Base-by-base conservation (phyloP, 148 eudicot genomes). In the Fallopia convolvulus region DNA sequence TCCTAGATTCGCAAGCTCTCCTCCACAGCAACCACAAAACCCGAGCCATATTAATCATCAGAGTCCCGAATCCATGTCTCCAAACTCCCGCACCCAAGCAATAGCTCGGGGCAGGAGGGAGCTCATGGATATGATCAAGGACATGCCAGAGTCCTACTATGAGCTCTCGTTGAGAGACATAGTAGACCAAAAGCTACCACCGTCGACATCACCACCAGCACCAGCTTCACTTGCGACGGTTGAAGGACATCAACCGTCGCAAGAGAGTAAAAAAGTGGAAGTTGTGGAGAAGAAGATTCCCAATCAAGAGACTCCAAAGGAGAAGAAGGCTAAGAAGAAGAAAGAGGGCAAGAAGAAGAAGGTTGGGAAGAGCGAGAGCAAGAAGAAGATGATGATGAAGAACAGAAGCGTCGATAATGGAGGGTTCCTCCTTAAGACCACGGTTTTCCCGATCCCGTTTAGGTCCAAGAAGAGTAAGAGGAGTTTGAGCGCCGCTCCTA, bases 91-190 rank as follows among this genome's bases (percentile, higher is more conserved):
- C 70, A 58, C 87, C 75, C 88, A 85, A 66, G 95, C 93, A 12
- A 89, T 92, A 5, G 97, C 91, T 36, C 87, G 83, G 55, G 96
- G 95, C 9, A 84, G 93, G 44, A 77, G 76, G 80, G 97, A 93
- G 84, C 80, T 93, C 3, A 93, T 93, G 97, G 96, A 93, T 26
- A 91, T 91, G 91, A 89, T 91, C 1, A 82, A 84, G 76, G 89
- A 79, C 86, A 85, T 93, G 82, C 97, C 97, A 4, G 96, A 93
- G 81, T 83, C 93, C 0, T 84, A 80, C 32, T 93, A 91, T 21
- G 97, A 93, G 82, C 86, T 93, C 10, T 90, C 97, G 0, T 74
- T 93, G 73, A 89, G 75, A 40, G 97, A 93, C 75, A 79, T 93
- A 8, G 97, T 93, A 2, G 93, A 93, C n/a, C 75, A 87, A n/a